These are phyloP conservation scores for Neofusicoccum umdonicola DNA, from an alignment of 2,329 filamentous ascomycete genomes.

Conservation along the genomic window DNA sequence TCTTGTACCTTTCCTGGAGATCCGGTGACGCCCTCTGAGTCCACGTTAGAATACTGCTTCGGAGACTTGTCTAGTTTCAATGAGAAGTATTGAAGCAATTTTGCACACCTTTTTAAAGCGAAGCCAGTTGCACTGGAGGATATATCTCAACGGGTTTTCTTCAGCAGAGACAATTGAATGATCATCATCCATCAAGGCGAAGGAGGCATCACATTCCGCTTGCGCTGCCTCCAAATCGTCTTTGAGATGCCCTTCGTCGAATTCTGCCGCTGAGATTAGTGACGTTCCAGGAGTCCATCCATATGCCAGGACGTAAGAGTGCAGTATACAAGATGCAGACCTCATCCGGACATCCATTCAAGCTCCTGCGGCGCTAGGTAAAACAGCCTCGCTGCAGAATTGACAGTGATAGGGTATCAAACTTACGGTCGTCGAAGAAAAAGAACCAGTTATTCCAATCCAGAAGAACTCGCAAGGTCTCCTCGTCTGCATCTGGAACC, in stretches of 20 bases:
- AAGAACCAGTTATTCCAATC: neutral
- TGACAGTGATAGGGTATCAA: neutral
- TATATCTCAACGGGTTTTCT: neutral
- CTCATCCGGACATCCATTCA: too few relatives aligned
- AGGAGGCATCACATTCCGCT: neutral
- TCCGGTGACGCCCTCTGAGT: neutral
- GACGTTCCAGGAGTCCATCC: neutral
- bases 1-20: neutral
- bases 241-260: neutral
- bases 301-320: too few relatives aligned
- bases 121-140: neutral
- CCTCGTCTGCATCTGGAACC: neutral
- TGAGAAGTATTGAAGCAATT: neutral
- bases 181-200: neutral
- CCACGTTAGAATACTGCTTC: neutral
- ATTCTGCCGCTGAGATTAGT: neutral
- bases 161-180: neutral
- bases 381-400: too few relatives aligned
- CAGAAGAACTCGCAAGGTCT: neutral
- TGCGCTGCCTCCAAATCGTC: neutral
- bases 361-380: too few relatives aligned
- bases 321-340: too few relatives aligned
- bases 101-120: neutral
- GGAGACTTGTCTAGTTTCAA: neutral
- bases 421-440: neutral